Evolutionary conservation across 2,329 filamentous ascomycete genomes (phyloP), one percentile per base, ranked within the genome.

Genomic region (Microcera coccophila): DNA sequence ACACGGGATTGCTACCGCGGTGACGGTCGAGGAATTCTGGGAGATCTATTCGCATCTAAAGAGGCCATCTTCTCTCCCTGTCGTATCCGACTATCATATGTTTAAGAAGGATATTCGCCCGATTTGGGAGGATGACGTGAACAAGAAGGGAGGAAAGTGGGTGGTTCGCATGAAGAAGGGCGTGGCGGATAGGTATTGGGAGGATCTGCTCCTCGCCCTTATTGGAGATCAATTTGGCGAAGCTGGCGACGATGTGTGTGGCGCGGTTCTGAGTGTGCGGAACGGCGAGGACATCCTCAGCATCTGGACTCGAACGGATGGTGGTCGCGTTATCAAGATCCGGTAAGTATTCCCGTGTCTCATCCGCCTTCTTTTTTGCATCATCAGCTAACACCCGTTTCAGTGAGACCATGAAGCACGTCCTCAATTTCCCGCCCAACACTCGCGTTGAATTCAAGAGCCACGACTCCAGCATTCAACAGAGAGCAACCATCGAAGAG

Each of bases 91-190:
- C 68, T 98, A 96, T 63, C 93, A 98, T 65, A 84, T 98, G 47
- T 98, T 98, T 75, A 95, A 93, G 69, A 90, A 93, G 62, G 91
- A 90, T 41, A 90, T 98, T 48, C 83, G 93, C 47, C 93, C 93
- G 17, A 93, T 98, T 57, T 98, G 93, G 93, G 93, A 98, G 67
- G 93, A 98, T 57, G 90, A 95, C 36, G 89, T 94, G 64, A 98
- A 98, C 71, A 93, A 89, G 67, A 85, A 84, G 55, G 93, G 93
- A 41, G 93, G 93, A 39, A 98, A 98, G 71, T 98, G 91, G 91
- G 90, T 96, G 53, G 84, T 98, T 64, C 80, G 91, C 53, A 73
- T 98, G 63, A 96, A 95, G 79, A 98, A 98, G 75, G 93, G 93
- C 19, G 88, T 98, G 16, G 88, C 89, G 15, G 93, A 97, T 67